These are phyloP conservation scores for Prunus kanzakura DNA, from an alignment of 306 rosid genomes.

Conservation along the genomic window DNA sequence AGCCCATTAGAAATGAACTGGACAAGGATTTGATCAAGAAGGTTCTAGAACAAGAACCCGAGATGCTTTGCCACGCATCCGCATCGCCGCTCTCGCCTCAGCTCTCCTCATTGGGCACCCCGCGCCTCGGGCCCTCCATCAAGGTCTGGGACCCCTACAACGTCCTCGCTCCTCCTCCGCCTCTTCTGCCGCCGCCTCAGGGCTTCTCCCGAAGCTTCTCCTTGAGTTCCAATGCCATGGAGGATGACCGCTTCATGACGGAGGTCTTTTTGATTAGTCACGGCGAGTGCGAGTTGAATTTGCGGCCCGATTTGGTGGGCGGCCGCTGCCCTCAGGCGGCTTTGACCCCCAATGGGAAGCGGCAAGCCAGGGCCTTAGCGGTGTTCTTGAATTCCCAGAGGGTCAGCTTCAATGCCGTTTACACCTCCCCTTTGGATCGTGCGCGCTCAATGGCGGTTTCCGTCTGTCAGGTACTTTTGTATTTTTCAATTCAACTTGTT, in stretches of 20 bases:
- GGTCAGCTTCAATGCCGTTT: slow-evolving; percentile 67
- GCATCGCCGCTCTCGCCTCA: slow-evolving; percentile 98
- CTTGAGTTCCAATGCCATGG: slow-evolving; percentile 29
- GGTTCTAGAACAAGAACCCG: slow-evolving; percentile 92
- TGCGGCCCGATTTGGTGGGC: slow-evolving; percentile 69
- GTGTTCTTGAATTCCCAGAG: slow-evolving; percentile 90
- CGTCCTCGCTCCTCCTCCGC: slow-evolving; percentile 73
- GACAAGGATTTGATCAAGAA: slow-evolving; percentile 59
- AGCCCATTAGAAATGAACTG: slow-evolving; percentile 28
- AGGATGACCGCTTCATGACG: slow-evolving; percentile 49
- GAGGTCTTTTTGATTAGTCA: slow-evolving; percentile 87
- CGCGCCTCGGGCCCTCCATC: slow-evolving; percentile 83
- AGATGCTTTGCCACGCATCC: slow-evolving; percentile 85
- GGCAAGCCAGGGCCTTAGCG: slow-evolving; percentile 93
- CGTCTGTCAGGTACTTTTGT: slow-evolving; percentile 56
- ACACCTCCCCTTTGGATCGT: slow-evolving; percentile 80
- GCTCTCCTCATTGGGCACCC: slow-evolving; percentile 85
- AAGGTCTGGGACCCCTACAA: slow-evolving; percentile 99
- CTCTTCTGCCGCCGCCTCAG: slow-evolving; percentile 54
- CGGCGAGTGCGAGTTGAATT: slow-evolving; percentile 82
- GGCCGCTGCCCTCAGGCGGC: slow-evolving; percentile 71
- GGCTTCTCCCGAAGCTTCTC: slow-evolving; percentile 60
- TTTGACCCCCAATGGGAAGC: slow-evolving; percentile 65
- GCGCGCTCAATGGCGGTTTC: slow-evolving; percentile 73
- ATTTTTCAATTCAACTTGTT: not conserved